These are phyloP conservation scores for Dictyostelium purpureum DNA, from an alignment of 78 protist genomes.

Conservation along the genomic window DNA sequence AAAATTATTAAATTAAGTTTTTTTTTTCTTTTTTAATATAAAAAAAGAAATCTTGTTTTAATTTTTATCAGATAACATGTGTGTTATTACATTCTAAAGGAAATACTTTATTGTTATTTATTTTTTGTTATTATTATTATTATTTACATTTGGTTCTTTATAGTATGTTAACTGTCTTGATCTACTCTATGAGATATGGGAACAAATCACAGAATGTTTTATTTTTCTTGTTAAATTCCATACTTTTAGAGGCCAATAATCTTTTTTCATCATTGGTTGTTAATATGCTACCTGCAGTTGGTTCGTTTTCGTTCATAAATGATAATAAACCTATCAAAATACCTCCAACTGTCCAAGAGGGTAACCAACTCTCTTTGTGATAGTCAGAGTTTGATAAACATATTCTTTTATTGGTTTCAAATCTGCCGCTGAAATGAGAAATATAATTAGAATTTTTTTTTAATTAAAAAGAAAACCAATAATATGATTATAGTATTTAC, in stretches of 20 bases:
- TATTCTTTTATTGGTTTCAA: conserved; percentile 46
- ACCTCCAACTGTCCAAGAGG: conserved; percentile 74
- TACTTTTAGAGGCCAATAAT: conserved; percentile 33
- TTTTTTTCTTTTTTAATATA: neutral
- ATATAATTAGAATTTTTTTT: neutral
- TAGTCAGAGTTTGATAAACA: conserved; percentile 53
- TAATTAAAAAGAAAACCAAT: too few species aligned
- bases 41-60: neutral
- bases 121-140: too few species aligned
- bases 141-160: neutral
- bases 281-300: conserved; percentile 25
- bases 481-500: neutral
- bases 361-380: conserved; percentile 90
- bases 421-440: conserved; percentile 33
- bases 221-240: conserved; percentile 61
- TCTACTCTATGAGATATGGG: conserved; percentile 4
- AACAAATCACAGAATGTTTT: conserved; percentile 28
- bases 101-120: neutral
- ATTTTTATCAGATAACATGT: neutral
- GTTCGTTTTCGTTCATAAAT: conserved; percentile 73
- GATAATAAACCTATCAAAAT: conserved; percentile 87
- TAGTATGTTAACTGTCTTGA: neutral
- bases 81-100: neutral
- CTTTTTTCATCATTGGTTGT: conserved; percentile 71
- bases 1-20: neutral